Base-by-base conservation (phyloP, 2,329 filamentous ascomycete genomes). In the Pyricularia grisea region DNA sequence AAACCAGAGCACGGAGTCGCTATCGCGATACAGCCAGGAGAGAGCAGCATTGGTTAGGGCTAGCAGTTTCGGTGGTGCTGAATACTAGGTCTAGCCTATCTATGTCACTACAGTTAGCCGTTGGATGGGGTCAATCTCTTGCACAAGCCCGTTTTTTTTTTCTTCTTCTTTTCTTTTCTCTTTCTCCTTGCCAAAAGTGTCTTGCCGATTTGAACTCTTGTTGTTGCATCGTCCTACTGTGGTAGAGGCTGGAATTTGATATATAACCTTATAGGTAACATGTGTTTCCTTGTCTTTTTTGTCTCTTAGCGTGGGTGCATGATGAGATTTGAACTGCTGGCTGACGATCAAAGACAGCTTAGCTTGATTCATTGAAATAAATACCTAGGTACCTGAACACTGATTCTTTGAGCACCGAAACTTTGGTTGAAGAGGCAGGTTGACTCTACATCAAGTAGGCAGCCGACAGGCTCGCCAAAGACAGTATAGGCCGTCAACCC, bases 41-140 rank as follows among this genome's bases (percentile, higher is more conserved):
- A 77, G 80, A 68, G 84, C 84, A 12, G 79, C 79, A 6, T 71
- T 83, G 69, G 83, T 81, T 30, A 80, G 84, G 73, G 83, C 79
- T 72, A 80, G 80, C 75, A 85, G 83, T 72, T 84, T 83, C 69
- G 79, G 82, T 17, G 82, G 83, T 1, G 76, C 79, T 2, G 83
- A 85, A 75, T 83, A 84, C 71, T 82, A n/a, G n/a, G n/a, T n/a
- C n/a, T n/a, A 61, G 58, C 20, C 25, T n/a, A 7, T 27, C 4
- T 61, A 12, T 61, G 7, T 61, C 23, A 17, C 12, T 61, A 27
- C 58, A 61, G 25, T 10, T 28, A 61, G 25, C 23, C 17, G 10
- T 61, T 61, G 42, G 42, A 55, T 55, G 42, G 42, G 42, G 7
- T 55, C 20, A 55, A n/a, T n/a, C n/a, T 9, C 20, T 55, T n/a